These are phyloP conservation scores for Hanseniaspora meyeri DNA, from an alignment of 805 yeast species.

Conservation along the genomic window DNA sequence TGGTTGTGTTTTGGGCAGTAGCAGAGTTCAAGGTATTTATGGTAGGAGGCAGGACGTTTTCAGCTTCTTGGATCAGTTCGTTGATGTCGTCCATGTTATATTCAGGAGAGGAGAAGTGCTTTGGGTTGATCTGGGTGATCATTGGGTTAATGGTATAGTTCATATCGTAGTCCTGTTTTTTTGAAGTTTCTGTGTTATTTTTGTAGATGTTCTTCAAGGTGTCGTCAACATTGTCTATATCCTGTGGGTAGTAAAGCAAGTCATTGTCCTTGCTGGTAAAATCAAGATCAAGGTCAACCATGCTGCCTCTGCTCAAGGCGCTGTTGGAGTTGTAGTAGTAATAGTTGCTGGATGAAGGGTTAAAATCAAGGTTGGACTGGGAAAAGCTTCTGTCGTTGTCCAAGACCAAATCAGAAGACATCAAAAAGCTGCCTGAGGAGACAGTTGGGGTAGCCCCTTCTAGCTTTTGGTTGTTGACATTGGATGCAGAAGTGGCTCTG, in stretches of 20 bases:
- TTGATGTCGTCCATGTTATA: constrained; percentile 8
- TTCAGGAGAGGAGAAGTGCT: constrained; percentile 11
- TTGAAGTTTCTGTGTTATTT: neutral
- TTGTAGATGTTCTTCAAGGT: constrained; percentile 6
- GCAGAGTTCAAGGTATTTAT: neutral
- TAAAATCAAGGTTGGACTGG: neutral
- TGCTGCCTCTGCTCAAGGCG: constrained; percentile 10
- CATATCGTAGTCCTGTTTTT: neutral
- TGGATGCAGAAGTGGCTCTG: neutral
- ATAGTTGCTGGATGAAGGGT: neutral
- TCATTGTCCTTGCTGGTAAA: neutral
- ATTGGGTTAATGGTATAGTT: constrained; percentile 12
- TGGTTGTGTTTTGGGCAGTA: neutral
- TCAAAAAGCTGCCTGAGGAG: neutral
- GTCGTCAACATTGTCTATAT: constrained; percentile 10
- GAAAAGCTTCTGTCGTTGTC: constrained; percentile 9
- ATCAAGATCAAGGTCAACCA: neutral
- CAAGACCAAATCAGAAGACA: neutral
- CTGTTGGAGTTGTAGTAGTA: constrained; percentile 9
- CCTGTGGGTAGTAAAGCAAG: neutral
- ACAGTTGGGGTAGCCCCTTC: neutral
- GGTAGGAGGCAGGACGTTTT: neutral
- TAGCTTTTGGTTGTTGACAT: neutral
- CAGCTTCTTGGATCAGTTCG: constrained; percentile 10
- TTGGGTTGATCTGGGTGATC: constrained; percentile 13